Conservation (phyloP, 2,329 filamentous ascomycete genomes). For the Cryphonectria carpinicola region DNA sequence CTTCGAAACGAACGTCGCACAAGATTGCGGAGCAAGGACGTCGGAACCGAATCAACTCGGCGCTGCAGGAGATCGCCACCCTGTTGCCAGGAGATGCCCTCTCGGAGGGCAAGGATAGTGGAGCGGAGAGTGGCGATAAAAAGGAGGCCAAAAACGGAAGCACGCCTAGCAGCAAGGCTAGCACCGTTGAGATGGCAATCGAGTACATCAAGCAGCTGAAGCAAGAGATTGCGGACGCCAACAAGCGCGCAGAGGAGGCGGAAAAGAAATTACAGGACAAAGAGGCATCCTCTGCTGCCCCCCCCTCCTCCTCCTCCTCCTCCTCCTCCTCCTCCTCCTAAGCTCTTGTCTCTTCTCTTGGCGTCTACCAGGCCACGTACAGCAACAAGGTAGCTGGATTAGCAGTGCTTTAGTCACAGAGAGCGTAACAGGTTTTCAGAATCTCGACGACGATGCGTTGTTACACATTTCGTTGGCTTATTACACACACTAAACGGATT, state of each 20-base stretch:
- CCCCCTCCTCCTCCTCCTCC: too few relatives aligned
- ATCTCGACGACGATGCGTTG: background rate
- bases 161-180: constrained; percentile 85
- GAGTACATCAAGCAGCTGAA: constrained; percentile 90
- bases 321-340: background rate
- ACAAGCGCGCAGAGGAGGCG: constrained; percentile 64
- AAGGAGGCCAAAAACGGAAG: constrained; percentile 44
- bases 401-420: background rate
- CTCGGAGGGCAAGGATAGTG: constrained; percentile 42
- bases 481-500: background rate
- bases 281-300: background rate
- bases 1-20: constrained; percentile 94
- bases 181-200: constrained; percentile 96
- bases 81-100: constrained; percentile 64
- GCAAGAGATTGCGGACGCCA: constrained; percentile 69
- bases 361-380: background rate
- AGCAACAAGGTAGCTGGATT: background rate
- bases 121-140: constrained; percentile 52
- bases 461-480: background rate
- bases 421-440: background rate
- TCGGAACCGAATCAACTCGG: constrained; percentile 92
- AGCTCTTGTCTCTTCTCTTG: background rate
- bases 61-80: constrained; percentile 86
- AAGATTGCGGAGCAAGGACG: constrained; percentile 97
- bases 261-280: constrained; percentile 59